Conservation (phyloP, 176 grass and related monocot species). For the Saccharum spontaneum region DNA sequence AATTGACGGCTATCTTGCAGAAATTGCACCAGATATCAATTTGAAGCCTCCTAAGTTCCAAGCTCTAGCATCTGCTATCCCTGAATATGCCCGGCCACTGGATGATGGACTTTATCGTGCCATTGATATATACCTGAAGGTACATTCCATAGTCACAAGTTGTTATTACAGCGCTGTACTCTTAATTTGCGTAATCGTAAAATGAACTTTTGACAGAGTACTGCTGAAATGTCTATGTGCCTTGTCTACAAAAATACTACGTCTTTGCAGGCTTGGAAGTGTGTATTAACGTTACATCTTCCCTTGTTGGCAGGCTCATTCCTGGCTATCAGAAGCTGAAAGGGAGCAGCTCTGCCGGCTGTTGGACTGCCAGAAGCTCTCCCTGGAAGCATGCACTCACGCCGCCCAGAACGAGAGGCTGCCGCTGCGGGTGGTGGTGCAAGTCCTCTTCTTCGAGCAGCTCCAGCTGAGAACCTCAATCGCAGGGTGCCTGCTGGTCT, state of each 20-base stretch:
- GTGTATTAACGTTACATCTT: constrained; percentile 22
- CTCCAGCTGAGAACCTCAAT: constrained; percentile 87
- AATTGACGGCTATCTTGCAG: constrained; percentile 85
- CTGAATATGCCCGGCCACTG: constrained; percentile 79
- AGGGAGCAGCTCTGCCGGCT: constrained; percentile 77
- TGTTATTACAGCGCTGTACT: not conserved
- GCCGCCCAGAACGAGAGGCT: constrained; percentile 90
- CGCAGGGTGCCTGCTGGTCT: constrained; percentile 80
- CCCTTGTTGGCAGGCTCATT: constrained; percentile 58
- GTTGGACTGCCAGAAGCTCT: constrained; percentile 93
- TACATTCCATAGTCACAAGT: constrained; percentile 12
- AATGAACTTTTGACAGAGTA: not conserved
- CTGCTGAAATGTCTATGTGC: not conserved
- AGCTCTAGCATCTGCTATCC: constrained; percentile 65
- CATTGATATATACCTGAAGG: constrained; percentile 93
- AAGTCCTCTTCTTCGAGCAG: constrained; percentile 95
- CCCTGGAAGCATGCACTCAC: constrained; percentile 87
- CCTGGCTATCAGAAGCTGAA: constrained; percentile 72
- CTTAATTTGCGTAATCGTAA: not conserved
- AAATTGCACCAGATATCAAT: constrained; percentile 88
- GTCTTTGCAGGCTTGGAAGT: not conserved
- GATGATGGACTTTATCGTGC: constrained; percentile 91
- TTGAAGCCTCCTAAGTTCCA: constrained; percentile 77
- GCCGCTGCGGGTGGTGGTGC: constrained; percentile 68
- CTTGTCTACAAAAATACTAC: not conserved